These are phyloP conservation scores for Lippia alba DNA, from an alignment of 305 asterid genomes.

Conservation along the genomic window DNA sequence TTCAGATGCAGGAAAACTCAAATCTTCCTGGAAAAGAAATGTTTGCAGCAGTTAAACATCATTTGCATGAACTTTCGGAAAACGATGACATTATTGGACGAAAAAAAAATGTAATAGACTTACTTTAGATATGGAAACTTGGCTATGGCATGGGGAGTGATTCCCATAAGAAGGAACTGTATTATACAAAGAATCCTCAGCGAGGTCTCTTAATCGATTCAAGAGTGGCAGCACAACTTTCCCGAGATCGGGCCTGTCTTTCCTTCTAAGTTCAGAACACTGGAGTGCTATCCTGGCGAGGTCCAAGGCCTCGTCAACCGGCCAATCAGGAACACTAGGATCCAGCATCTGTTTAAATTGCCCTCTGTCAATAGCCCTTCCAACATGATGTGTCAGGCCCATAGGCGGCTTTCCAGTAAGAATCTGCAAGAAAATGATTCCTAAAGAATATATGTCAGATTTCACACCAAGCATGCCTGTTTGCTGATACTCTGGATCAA, in stretches of 20 bases:
- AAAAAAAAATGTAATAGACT: conserved; percentile 34
- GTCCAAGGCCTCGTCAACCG: conserved; percentile 56
- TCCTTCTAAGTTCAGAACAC: conserved; percentile 69
- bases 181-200: conserved; percentile 49
- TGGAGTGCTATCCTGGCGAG: conserved; percentile 57
- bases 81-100: too few species aligned
- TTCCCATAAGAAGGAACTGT: conserved; percentile 34
- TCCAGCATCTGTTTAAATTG: conserved; percentile 59
- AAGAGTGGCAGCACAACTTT: conserved; percentile 59
- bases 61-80: background rate
- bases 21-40: conserved; percentile 61
- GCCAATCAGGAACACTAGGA: conserved; percentile 67
- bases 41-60: background rate
- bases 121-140: conserved; percentile 64
- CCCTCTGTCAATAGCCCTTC: conserved; percentile 61
- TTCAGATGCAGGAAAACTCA: conserved; percentile 51
- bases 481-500: conserved; percentile 80
- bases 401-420: conserved; percentile 67
- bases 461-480: conserved; percentile 87
- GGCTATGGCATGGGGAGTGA: conserved; percentile 57
- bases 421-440: conserved; percentile 68
- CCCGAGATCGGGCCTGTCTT: conserved; percentile 79
- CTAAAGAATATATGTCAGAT: conserved; percentile 73
- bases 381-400: conserved; percentile 72
- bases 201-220: conserved; percentile 59